Evolutionary conservation across 257 asterid species (phyloP).

Genomic region (Rehmannia glutinosa): DNA sequence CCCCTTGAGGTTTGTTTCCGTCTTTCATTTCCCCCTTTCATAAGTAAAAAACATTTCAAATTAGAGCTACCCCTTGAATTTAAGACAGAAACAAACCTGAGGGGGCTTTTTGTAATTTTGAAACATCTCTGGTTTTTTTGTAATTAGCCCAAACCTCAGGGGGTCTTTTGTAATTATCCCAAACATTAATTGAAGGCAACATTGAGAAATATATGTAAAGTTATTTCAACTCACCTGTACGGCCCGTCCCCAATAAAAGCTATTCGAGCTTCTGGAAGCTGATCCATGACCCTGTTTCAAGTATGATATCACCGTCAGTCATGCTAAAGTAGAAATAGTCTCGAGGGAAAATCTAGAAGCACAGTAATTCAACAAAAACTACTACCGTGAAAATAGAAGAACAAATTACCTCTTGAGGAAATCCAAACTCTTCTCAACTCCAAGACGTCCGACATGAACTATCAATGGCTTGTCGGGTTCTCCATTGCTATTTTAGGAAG

Average conservation of each 20-base stretch:
- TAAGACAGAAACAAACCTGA: no score
- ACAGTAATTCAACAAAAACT: neutral
- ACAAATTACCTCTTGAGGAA: slow-evolving; percentile 65
- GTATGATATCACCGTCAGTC: slow-evolving; percentile 10
- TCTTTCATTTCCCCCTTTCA: no score
- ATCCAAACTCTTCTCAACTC: slow-evolving; percentile 96
- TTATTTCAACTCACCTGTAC: slow-evolving; percentile 54
- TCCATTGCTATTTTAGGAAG: slow-evolving; percentile 52
- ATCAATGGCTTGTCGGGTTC: slow-evolving; percentile 91
- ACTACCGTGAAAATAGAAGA: neutral
- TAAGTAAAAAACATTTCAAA: no score
- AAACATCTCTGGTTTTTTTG: no score
- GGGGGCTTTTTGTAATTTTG: no score
- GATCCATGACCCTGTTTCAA: slow-evolving; percentile 86
- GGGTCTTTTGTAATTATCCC: no score
- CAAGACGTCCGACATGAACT: slow-evolving; percentile 93
- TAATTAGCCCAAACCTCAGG: no score
- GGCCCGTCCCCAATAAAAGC: slow-evolving; percentile 99
- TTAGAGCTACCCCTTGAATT: no score
- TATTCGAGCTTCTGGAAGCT: slow-evolving; percentile 85
- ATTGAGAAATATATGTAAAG: neutral
- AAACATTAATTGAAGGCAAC: neutral
- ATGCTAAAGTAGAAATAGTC: neutral
- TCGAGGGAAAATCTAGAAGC: no score
- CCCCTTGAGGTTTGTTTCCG: no score